Evolutionary conservation across 371 early-diverging fungal species (phyloP).

Genomic region (Mucor irregularis): DNA sequence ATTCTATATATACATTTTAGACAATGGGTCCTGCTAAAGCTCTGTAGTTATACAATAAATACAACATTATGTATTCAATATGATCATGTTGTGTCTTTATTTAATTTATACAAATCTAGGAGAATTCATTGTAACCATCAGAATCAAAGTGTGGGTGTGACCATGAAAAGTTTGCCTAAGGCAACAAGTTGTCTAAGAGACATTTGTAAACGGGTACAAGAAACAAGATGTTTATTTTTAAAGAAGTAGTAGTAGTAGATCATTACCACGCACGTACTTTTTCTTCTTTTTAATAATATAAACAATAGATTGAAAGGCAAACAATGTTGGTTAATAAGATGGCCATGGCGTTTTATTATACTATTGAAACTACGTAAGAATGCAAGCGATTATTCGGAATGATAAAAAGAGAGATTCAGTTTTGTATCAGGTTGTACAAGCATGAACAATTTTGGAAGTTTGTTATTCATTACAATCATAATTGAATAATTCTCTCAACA

Average conservation of each 20-base stretch:
- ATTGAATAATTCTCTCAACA: constrained; percentile 2
- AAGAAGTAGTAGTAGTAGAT: background rate
- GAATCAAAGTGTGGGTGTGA: background rate
- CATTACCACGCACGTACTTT: constrained; percentile 2
- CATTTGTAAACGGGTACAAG: too few relatives aligned
- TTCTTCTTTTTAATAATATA: background rate
- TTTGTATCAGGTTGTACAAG: constrained; percentile 1
- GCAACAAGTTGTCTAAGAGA: too few relatives aligned
- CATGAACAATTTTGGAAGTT: constrained; percentile 17
- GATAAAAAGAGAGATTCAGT: background rate
- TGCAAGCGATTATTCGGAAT: background rate
- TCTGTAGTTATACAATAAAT: too few relatives aligned
- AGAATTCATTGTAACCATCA: background rate
- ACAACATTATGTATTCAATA: too few relatives aligned
- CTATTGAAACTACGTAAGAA: background rate
- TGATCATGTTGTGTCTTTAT: too few relatives aligned
- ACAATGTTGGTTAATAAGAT: background rate
- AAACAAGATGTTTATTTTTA: too few relatives aligned
- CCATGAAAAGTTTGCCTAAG: too few relatives aligned
- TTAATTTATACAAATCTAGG: background rate
- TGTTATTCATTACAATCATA: constrained; percentile 13
- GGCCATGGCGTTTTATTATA: background rate
- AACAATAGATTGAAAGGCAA: background rate
- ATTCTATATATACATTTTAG: background rate
- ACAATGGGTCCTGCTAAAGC: too few relatives aligned